Evolutionary conservation across 176 grass and related monocot species (phyloP).

Genomic region (Juncus inflexus): DNA sequence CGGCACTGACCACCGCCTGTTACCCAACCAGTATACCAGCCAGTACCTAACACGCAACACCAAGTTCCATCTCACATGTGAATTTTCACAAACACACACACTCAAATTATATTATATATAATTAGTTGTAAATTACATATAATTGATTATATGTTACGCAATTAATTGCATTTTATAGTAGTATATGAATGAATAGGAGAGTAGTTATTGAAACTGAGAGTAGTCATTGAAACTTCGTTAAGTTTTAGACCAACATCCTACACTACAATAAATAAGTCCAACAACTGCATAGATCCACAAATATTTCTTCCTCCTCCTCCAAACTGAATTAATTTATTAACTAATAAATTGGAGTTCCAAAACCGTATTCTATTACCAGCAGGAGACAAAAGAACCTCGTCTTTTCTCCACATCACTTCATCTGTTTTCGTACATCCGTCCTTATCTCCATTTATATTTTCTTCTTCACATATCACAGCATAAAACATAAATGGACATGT

Average conservation of each 20-base stretch:
- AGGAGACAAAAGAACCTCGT: slow-evolving; percentile 29
- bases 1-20: slow-evolving; percentile 22
- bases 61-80: too few relatives aligned
- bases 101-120: too few relatives aligned
- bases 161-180: too few relatives aligned
- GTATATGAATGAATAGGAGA: too few relatives aligned
- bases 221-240: too few relatives aligned
- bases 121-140: too few relatives aligned
- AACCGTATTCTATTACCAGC: background rate
- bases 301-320: background rate
- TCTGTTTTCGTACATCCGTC: background rate
- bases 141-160: too few relatives aligned
- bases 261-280: too few relatives aligned
- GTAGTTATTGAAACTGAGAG: too few relatives aligned
- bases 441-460: background rate
- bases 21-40: slow-evolving; percentile 1
- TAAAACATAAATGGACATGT: background rate
- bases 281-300: background rate
- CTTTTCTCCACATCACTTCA: slow-evolving; percentile 12
- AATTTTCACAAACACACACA: background rate
- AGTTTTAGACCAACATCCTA: too few relatives aligned
- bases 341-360: background rate
- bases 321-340: background rate
- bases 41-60: slow-evolving; percentile 12
- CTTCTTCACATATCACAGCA: too few relatives aligned